Conservation (phyloP, 345 rosid genomes). For the Citropsis articulata region DNA sequence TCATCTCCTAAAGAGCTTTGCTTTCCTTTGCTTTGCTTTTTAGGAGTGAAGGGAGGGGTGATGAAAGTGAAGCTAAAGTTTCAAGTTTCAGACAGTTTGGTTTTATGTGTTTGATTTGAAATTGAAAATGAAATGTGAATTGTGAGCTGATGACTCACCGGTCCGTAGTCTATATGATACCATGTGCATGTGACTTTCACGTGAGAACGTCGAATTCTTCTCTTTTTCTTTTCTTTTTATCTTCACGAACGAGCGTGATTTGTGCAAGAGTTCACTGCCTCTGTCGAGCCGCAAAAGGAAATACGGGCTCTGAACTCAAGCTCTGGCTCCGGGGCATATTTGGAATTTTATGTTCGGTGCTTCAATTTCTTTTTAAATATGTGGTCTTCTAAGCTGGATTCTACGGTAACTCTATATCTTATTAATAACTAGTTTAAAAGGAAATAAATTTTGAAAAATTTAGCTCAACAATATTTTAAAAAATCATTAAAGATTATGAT, state of each 20-base stretch:
- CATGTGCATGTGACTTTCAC: slow-evolving; percentile 29
- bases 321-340: neutral
- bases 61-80: neutral
- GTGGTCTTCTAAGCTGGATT: neutral
- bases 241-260: slow-evolving; percentile 23
- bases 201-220: slow-evolving; percentile 11
- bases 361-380: neutral
- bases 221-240: neutral
- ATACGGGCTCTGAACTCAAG: no score
- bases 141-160: neutral
- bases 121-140: neutral
- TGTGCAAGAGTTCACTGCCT: slow-evolving; percentile 26
- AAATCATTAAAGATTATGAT: no score
- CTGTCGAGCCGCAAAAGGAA: neutral
- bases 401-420: no score
- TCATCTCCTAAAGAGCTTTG: slow-evolving; percentile 17
- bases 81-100: neutral
- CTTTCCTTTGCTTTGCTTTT: neutral
- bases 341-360: neutral
- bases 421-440: no score
- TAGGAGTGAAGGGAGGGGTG: slow-evolving; percentile 13
- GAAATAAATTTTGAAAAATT: no score
- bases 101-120: neutral
- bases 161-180: neutral
- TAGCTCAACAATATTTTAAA: no score